phyloP scores from a whole-genome alignment of 768 basidiomycete species.

The Dictyophora rubrovolvata region DNA sequence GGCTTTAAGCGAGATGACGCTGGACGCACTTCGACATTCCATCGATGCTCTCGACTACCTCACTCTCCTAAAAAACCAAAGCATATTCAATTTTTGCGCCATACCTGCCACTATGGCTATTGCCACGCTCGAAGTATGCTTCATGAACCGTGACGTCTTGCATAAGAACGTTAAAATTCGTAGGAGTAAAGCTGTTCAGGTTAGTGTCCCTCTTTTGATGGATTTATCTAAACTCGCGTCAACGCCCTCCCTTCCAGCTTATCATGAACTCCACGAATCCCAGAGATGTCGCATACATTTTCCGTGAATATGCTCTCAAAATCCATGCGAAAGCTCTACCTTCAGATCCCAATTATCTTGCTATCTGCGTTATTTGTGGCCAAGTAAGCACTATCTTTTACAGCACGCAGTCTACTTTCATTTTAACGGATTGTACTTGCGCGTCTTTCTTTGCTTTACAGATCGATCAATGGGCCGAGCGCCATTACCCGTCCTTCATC shows the following conservation, averaged over 20 bases:
- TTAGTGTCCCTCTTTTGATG: conserved; percentile 26
- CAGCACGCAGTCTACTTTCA: background rate
- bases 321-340: conserved; percentile 77
- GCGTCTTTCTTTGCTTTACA: conserved; percentile 11
- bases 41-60: conserved; percentile 87
- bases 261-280: conserved; percentile 91
- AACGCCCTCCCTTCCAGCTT: conserved; percentile 51
- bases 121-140: conserved; percentile 84
- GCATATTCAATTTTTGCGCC: conserved; percentile 91
- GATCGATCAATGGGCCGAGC: conserved; percentile 94
- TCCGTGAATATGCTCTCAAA: conserved; percentile 67
- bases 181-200: conserved; percentile 78
- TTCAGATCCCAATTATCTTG: conserved; percentile 80
- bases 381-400: conserved; percentile 40
- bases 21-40: conserved; percentile 79
- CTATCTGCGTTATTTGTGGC: conserved; percentile 72
- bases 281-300: conserved; percentile 80
- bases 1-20: conserved; percentile 80
- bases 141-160: conserved; percentile 87
- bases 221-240: no score
- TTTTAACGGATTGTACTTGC: no score
- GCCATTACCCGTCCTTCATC: conserved; percentile 89
- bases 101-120: conserved; percentile 94
- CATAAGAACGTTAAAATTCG: conserved; percentile 89
- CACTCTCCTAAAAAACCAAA: conserved; percentile 76